Base-by-base conservation (phyloP, 2,329 filamentous ascomycete species). In the Apiospora pterosperma region DNA sequence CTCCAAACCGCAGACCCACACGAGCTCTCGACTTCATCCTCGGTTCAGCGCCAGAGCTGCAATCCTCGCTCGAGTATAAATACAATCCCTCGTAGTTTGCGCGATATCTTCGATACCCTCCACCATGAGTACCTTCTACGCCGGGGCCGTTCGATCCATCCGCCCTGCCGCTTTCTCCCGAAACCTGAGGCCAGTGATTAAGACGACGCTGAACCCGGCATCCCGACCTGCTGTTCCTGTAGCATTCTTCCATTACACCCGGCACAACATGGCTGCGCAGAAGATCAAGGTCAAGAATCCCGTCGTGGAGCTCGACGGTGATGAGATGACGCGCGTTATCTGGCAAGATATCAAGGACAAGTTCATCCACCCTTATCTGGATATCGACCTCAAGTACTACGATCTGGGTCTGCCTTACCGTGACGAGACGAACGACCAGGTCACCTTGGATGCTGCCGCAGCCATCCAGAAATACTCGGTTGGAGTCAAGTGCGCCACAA, bases 241-340 rank as follows among this genome's bases (percentile, higher is more conserved):
- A 41, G 74, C 73, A 60, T 66, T 76, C 59, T 76, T 75, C 68
- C 75, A 76, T 69, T 68, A 75, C 62, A 74, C 73, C 67, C 74
- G 74, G 63, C 78, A 79, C 77, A 84, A 79, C 73, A 88, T 90
- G 86, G 82, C 85, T 64, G 79, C 85, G 73, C 84, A 87, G 76
- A 99, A 98, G 90, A 98, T 98, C 87, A 96, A 97, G 88, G 96
- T 99, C 85, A 94, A 97, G 89, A 98, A 97, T 82, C 96, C 96
- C 70, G 90, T 99, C 78, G 96, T 99, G 79, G 96, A 98, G 85
- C 88, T 98, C 75, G 95, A 98, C 79, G 95, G 95, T 76, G 88
- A 91, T 74, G 88, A 93, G 90, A 98, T 98, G 96, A 99, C 96
- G 74, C 88, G 96, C 75, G 94, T 99, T 79, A 99, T 99, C 85